Percentiles rank a stretch among this genome's conserved stretches.
Conservation (phyloP, 371 early-diverging fungal genomes). For the Coemansia sp. region DNA sequence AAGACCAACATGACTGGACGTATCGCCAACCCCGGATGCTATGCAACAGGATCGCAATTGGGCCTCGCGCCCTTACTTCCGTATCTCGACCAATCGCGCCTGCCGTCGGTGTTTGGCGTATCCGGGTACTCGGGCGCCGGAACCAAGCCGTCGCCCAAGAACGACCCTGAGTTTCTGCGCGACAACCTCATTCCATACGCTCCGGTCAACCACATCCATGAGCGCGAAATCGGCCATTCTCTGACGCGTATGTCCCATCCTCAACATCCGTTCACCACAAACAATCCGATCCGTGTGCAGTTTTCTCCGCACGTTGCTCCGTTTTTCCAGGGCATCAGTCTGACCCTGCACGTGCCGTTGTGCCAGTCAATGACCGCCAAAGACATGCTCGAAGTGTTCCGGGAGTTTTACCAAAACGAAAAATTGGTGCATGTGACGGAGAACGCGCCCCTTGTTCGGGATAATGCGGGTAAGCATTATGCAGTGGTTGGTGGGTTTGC, state of each 20-base stretch:
- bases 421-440: conserved; percentile 73
- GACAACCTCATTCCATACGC: conserved; percentile 91
- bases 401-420: conserved; percentile 72
- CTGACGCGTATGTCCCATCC: conserved; percentile 58
- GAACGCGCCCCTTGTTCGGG: conserved; percentile 80
- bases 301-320: conserved; percentile 92
- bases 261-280: conserved; percentile 42
- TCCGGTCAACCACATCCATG: conserved; percentile 94
- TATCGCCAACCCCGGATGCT: conserved; percentile 96
- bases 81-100: conserved; percentile 57
- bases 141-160: conserved; percentile 91
- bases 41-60: conserved; percentile 94
- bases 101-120: conserved; percentile 89
- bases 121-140: conserved; percentile 97
- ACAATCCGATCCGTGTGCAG: conserved; percentile 48
- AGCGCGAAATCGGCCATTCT: conserved; percentile 84
- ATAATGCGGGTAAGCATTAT: conserved; percentile 81
- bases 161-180: conserved; percentile 76
- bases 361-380: conserved; percentile 61
- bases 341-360: conserved; percentile 86
- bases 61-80: conserved; percentile 77
- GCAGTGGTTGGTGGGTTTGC: conserved; percentile 90
- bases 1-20: conserved; percentile 56
- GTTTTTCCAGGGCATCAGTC: conserved; percentile 89
- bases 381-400: conserved; percentile 69